Conservation (phyloP, 1,284 basidiomycete species). For the Bjerkandera adusta region DNA sequence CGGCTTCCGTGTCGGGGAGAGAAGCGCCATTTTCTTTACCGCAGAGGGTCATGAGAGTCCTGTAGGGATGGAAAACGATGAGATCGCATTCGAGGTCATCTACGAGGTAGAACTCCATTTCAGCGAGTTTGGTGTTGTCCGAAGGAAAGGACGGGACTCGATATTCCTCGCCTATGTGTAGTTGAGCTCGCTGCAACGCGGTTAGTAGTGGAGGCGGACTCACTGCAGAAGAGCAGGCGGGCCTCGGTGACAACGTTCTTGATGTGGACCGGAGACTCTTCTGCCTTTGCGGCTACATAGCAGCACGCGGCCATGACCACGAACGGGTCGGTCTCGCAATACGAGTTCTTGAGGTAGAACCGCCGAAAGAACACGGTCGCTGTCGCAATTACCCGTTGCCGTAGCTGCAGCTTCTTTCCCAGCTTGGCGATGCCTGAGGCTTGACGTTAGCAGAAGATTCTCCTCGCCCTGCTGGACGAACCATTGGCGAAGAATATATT, state of each 20-base stretch:
- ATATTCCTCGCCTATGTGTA: conserved; percentile 53
- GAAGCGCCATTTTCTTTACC: conserved; percentile 44
- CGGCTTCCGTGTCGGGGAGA: conserved; percentile 53
- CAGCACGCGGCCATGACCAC: conserved; percentile 91
- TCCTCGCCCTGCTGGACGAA: too few species aligned
- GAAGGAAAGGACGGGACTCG: conserved; percentile 75
- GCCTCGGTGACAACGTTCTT: conserved; percentile 90
- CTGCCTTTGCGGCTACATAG: conserved; percentile 95
- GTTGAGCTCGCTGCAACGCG: neutral
- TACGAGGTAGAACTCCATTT: conserved; percentile 99
- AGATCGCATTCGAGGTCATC: conserved; percentile 97
- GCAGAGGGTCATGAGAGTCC: conserved; percentile 78
- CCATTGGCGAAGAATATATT: conserved; percentile 85
- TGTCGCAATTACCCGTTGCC: conserved; percentile 91
- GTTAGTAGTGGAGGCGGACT: conserved; percentile 22
- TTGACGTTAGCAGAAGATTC: conserved; percentile 3
- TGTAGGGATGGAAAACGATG: conserved; percentile 92
- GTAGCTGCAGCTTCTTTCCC: conserved; percentile 79
- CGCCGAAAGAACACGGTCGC: conserved; percentile 92
- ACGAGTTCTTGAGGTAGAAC: conserved; percentile 93
- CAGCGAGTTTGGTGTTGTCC: conserved; percentile 90
- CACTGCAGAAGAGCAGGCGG: conserved; percentile 74
- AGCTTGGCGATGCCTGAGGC: conserved; percentile 79
- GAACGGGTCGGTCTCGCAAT: conserved; percentile 93
- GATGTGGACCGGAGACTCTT: conserved; percentile 94